phyloP scores from a whole-genome alignment of 2,329 filamentous ascomycete genomes.

The Nigrograna mackinnonii region DNA sequence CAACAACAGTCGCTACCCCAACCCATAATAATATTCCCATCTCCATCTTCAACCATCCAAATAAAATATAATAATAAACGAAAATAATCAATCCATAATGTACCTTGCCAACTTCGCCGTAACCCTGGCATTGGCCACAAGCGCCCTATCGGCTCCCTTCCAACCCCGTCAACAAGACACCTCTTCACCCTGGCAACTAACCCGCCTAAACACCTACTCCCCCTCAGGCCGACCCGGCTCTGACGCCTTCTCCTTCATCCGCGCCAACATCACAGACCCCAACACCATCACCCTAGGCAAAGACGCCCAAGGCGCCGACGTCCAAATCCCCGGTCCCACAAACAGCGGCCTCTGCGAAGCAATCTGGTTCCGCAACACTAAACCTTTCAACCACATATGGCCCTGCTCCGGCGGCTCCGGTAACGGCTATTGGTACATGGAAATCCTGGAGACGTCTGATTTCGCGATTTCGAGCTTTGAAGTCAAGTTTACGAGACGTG shows the following conservation, averaged over 20 bases:
- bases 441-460: conserved; percentile 11
- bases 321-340: conserved; percentile 19
- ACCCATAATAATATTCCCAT: too few relatives aligned
- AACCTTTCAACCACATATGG: conserved; percentile 22
- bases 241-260: conserved; percentile 23
- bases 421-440: conserved; percentile 27
- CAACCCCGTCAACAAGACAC: conserved; percentile 10
- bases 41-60: too few relatives aligned
- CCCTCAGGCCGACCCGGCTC: conserved; percentile 22
- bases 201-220: conserved; percentile 5
- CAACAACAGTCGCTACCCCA: too few relatives aligned
- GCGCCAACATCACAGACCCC: conserved; percentile 28
- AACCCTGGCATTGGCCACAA: too few relatives aligned
- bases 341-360: conserved; percentile 26
- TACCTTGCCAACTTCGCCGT: too few relatives aligned
- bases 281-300: conserved; percentile 17
- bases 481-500: conserved; percentile 25
- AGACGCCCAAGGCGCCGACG: background rate
- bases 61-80: too few relatives aligned
- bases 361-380: conserved; percentile 22
- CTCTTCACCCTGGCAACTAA: conserved; percentile 25
- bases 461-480: conserved; percentile 19
- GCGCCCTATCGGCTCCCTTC: too few relatives aligned
- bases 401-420: conserved; percentile 22
- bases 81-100: too few relatives aligned